Percentiles rank a stretch among this genome's conserved stretches.
phyloP scores from a whole-genome alignment of 768 basidiomycete genomes.

The Suillus sp. region DNA sequence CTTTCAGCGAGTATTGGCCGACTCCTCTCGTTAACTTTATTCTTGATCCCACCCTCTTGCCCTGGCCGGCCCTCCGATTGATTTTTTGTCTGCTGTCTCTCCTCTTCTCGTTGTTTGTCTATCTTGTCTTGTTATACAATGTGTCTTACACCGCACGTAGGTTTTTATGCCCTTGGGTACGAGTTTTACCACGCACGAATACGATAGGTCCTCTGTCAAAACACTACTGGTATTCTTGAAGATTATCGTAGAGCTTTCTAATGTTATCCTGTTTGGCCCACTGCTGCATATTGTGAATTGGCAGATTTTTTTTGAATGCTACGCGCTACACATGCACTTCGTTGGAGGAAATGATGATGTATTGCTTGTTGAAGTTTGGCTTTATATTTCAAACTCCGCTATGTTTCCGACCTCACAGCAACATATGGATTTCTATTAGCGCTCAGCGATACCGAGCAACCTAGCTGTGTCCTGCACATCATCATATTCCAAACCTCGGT shows the following conservation, averaged over 20 bases:
- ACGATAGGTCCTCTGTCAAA: slow-evolving; percentile 25
- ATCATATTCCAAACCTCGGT: neutral
- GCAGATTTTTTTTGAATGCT: neutral
- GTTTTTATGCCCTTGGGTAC: slow-evolving; percentile 32
- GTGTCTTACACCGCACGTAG: slow-evolving; percentile 18
- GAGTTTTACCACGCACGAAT: slow-evolving; percentile 23
- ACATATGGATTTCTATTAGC: too few species aligned
- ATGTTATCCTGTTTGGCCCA: slow-evolving; percentile 22
- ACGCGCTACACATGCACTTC: too few species aligned
- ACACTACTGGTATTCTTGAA: slow-evolving; percentile 32
- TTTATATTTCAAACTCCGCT: neutral
- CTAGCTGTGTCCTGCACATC: neutral
- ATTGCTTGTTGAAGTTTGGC: too few species aligned
- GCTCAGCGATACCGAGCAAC: neutral
- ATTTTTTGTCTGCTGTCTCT: slow-evolving; percentile 18
- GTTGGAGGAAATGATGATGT: too few species aligned
- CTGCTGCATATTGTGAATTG: neutral
- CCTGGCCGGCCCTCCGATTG: slow-evolving; percentile 10
- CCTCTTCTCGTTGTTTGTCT: slow-evolving; percentile 24
- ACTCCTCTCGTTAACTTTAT: slow-evolving; percentile 35
- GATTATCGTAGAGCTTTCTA: slow-evolving; percentile 30
- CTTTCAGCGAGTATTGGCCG: slow-evolving; percentile 16
- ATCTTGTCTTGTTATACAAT: slow-evolving; percentile 21
- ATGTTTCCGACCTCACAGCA: neutral
- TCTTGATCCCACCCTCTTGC: slow-evolving; percentile 12